A percentile compares a stretch with the other conserved stretches of the same genome.
phyloP scores from a whole-genome alignment of 2,329 filamentous ascomycete species.

The Eurotiales sp. region DNA sequence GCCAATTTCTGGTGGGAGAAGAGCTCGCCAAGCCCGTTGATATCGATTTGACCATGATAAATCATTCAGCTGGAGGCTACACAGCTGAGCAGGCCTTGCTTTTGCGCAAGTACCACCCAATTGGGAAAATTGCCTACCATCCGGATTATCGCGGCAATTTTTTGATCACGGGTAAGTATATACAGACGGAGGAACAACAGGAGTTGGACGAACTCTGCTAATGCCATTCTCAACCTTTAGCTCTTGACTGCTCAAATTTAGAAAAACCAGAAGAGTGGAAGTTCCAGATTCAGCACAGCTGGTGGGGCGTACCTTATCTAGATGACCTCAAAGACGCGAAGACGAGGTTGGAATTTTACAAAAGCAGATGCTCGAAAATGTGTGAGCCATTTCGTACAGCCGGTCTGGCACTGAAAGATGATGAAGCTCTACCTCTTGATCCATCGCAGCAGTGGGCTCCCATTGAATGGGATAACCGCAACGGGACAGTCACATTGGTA shows the following conservation, averaged over 20 bases:
- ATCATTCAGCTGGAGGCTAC: constrained; percentile 2
- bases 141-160: constrained; percentile 9
- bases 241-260: constrained; percentile 7
- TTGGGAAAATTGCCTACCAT: constrained; percentile 11
- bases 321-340: constrained; percentile 3
- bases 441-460: constrained; percentile 9
- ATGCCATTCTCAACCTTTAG: too few species aligned
- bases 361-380: constrained; percentile 1
- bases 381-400: constrained; percentile 11
- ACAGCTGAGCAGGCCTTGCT: background rate
- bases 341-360: constrained; percentile 8
- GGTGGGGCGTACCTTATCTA: constrained; percentile 9
- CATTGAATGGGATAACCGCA: constrained; percentile 8
- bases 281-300: constrained; percentile 8
- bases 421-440: constrained; percentile 5
- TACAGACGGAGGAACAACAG: too few species aligned
- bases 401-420: constrained; percentile 2
- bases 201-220: background rate
- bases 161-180: constrained; percentile 3
- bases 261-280: constrained; percentile 8
- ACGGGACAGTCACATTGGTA: constrained; percentile 2
- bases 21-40: constrained; percentile 3
- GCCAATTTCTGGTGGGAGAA: constrained; percentile 6
- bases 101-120: constrained; percentile 9
- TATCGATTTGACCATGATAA: constrained; percentile 9